Conservation (phyloP, 2,329 filamentous ascomycete species). For the Aspergillus sp. region DNA sequence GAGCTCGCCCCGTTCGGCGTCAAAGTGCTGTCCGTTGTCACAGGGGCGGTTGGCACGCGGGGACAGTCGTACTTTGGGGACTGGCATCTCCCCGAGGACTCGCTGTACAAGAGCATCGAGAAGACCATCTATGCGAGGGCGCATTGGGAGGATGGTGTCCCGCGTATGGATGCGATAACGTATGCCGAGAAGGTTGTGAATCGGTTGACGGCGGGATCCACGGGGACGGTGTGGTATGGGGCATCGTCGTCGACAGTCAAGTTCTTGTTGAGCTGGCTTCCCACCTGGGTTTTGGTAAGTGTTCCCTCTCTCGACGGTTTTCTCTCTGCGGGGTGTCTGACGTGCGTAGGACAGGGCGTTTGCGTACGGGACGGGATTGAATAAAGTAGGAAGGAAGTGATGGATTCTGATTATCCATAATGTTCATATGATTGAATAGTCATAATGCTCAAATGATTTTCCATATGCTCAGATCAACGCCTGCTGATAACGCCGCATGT, state of each 20-base stretch:
- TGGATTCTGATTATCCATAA: too few relatives aligned
- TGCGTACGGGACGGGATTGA: neutral
- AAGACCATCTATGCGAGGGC: conserved; percentile 5
- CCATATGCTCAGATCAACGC: too few relatives aligned
- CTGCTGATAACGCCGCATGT: neutral
- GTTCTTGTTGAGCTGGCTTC: neutral
- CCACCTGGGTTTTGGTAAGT: neutral
- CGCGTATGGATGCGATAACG: conserved; percentile 5
- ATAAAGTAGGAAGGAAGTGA: neutral
- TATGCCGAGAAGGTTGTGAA: conserved; percentile 13
- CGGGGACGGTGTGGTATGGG: conserved; percentile 15
- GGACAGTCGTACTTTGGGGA: conserved; percentile 16
- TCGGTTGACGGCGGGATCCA: conserved; percentile 7
- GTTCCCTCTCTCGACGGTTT: too few relatives aligned
- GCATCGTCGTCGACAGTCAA: neutral
- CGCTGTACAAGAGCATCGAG: conserved; percentile 20
- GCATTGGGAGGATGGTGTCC: conserved; percentile 8
- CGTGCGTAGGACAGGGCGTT: neutral
- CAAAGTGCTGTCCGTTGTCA: conserved; percentile 16
- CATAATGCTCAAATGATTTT: too few relatives aligned
- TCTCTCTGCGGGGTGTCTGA: neutral
- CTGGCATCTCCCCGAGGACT: conserved; percentile 15
- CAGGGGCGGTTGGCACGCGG: conserved; percentile 15
- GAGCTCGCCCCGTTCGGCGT: conserved; percentile 21
- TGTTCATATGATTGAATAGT: too few relatives aligned